These are phyloP conservation scores for Arachnomyces sp. DNA, from an alignment of 2,329 filamentous ascomycete species.

Conservation along the genomic window DNA sequence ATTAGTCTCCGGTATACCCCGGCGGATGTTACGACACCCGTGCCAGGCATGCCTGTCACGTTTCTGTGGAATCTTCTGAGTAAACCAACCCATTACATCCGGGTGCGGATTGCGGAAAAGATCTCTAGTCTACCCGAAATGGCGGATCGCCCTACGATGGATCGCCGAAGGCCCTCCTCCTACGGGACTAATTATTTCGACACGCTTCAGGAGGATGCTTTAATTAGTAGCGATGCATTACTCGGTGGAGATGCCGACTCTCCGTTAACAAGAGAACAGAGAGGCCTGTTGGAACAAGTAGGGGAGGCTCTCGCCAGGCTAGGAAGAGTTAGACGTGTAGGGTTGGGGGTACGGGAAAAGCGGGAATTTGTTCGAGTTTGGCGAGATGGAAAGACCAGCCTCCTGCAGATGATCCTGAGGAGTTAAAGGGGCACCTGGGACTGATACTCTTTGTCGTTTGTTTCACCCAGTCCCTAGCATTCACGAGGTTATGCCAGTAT, in stretches of 20 bases:
- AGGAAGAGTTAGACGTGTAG: slow-evolving; percentile 80
- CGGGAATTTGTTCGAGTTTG: slow-evolving; percentile 68
- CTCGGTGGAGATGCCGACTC: slow-evolving; percentile 19
- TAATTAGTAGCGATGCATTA: slow-evolving; percentile 19
- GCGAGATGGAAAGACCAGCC: slow-evolving; percentile 35
- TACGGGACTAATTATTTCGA: slow-evolving; percentile 42
- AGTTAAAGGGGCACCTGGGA: too few species aligned
- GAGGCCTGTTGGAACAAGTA: slow-evolving; percentile 64
- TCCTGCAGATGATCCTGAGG: too few species aligned
- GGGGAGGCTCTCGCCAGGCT: slow-evolving; percentile 80
- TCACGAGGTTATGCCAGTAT: too few species aligned
- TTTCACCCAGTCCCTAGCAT: too few species aligned
- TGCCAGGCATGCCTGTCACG: slow-evolving; percentile 61
- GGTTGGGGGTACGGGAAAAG: slow-evolving; percentile 76
- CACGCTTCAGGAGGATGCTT: slow-evolving; percentile 33
- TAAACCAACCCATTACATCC: slow-evolving; percentile 77
- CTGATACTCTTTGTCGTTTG: too few species aligned
- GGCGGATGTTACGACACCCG: slow-evolving; percentile 79
- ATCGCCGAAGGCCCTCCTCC: slow-evolving; percentile 18
- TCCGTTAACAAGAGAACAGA: slow-evolving; percentile 48
- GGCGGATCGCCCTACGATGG: slow-evolving; percentile 17
- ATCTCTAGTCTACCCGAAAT: slow-evolving; percentile 30
- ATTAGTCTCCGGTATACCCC: slow-evolving; percentile 84
- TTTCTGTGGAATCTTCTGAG: slow-evolving; percentile 85
- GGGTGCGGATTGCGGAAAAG: slow-evolving; percentile 78